These are phyloP conservation scores for Physaria fendleri DNA, from an alignment of 345 rosid species.

Conservation along the genomic window DNA sequence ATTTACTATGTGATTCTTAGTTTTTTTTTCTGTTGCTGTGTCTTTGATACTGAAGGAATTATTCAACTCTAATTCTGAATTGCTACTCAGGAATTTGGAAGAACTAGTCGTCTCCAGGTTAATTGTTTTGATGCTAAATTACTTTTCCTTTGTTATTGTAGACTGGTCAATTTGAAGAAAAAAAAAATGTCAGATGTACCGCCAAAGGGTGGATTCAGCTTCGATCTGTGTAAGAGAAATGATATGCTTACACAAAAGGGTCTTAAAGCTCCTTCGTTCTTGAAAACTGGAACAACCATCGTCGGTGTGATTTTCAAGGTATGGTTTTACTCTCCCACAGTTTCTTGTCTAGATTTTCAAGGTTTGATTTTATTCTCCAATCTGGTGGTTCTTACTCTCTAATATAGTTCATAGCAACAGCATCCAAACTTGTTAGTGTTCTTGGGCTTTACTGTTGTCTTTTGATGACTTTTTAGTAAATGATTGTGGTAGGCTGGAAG, in stretches of 20 bases:
- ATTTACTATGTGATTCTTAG: background rate
- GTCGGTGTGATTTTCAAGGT: slow-evolving; percentile 91
- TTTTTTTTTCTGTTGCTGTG: background rate
- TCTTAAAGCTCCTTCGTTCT: slow-evolving; percentile 51
- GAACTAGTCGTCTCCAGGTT: background rate
- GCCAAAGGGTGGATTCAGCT: slow-evolving; percentile 72
- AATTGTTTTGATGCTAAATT: background rate
- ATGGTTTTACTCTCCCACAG: background rate
- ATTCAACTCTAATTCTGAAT: background rate
- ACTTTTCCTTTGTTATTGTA: background rate
- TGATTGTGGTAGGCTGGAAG: background rate
- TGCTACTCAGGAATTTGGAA: background rate
- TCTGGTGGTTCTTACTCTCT: no score
- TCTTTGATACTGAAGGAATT: background rate
- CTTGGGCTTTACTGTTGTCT: background rate
- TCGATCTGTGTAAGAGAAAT: slow-evolving; percentile 85
- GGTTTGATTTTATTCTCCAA: no score
- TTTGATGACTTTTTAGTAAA: background rate
- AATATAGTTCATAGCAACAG: background rate
- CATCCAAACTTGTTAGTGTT: background rate
- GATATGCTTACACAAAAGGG: slow-evolving; percentile 72
- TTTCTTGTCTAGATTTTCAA: background rate
- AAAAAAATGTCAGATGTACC: slow-evolving; percentile 81
- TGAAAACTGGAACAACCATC: slow-evolving; percentile 95
- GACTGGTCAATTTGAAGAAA: background rate